phyloP scores from a whole-genome alignment of 1,139 yeast species.

The Candida sanyaensis region DNA sequence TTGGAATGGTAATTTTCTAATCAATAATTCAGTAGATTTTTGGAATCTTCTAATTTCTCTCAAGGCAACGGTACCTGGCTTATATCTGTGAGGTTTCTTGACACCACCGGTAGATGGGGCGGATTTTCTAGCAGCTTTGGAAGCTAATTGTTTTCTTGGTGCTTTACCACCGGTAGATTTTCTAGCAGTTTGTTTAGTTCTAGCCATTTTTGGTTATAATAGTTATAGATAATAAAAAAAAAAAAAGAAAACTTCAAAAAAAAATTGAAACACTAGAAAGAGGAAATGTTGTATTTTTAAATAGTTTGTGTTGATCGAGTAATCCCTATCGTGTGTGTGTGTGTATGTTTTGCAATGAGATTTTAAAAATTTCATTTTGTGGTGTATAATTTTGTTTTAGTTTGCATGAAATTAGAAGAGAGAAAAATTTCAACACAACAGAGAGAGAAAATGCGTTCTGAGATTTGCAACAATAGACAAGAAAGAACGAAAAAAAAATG shows the following conservation, averaged over 20 bases:
- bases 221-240: too few relatives aligned
- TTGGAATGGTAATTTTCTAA: slow-evolving; percentile 98
- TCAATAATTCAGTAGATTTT: slow-evolving; percentile 94
- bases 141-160: slow-evolving; percentile 98
- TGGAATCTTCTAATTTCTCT: slow-evolving; percentile 99
- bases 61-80: slow-evolving; percentile 99
- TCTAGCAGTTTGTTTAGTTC: slow-evolving; percentile 99
- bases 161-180: slow-evolving; percentile 99
- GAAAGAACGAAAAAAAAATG: neutral
- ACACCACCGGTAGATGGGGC: slow-evolving; percentile 99
- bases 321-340: too few relatives aligned
- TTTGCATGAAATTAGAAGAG: too few relatives aligned
- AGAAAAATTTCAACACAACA: neutral
- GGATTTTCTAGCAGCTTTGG: slow-evolving; percentile 98
- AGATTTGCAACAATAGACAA: neutral
- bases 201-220: slow-evolving; percentile 63
- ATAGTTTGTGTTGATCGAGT: too few relatives aligned
- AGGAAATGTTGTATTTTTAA: too few relatives aligned
- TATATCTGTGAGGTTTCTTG: slow-evolving; percentile 99
- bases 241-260: too few relatives aligned
- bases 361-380: neutral
- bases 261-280: too few relatives aligned
- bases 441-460: slow-evolving; percentile 2
- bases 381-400: neutral
- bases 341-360: neutral